These are phyloP conservation scores for Pseudogymnoascus sp. DNA, from an alignment of 2,329 filamentous ascomycete species.

Conservation along the genomic window DNA sequence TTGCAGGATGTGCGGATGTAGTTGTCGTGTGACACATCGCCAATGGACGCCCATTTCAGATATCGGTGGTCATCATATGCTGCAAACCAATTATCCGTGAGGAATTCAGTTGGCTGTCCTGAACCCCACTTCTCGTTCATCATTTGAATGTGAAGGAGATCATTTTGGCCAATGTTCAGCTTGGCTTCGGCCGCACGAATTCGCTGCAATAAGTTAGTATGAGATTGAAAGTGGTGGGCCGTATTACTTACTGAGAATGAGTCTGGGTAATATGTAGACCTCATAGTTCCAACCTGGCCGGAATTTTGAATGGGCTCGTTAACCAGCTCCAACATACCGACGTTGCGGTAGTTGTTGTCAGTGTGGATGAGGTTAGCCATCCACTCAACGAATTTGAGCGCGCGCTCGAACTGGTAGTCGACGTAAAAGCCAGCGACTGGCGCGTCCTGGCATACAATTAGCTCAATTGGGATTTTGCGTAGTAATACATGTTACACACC, in stretches of 20 bases:
- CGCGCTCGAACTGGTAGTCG: constrained; percentile 48
- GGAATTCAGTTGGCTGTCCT: constrained; percentile 42
- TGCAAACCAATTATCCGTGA: constrained; percentile 37
- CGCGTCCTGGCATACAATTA: constrained; percentile 25
- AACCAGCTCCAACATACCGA: constrained; percentile 51
- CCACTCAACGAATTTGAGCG: constrained; percentile 47
- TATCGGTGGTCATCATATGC: constrained; percentile 55
- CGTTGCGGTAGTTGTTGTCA: constrained; percentile 40
- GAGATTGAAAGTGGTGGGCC: background rate
- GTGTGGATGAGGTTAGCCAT: constrained; percentile 45
- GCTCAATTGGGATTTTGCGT: background rate
- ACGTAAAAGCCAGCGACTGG: constrained; percentile 45
- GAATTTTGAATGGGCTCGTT: constrained; percentile 46
- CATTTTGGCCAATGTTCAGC: constrained; percentile 35
- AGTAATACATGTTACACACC: constrained; percentile 10
- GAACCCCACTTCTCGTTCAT: constrained; percentile 49
- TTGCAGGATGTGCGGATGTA: constrained; percentile 47
- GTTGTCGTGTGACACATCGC: constrained; percentile 37
- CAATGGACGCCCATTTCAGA: constrained; percentile 43
- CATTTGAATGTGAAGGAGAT: constrained; percentile 46
- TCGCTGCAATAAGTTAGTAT: constrained; percentile 22
- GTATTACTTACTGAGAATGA: constrained; percentile 32
- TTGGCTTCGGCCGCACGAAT: constrained; percentile 43
- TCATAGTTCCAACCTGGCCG: constrained; percentile 30
- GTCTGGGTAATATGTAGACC: constrained; percentile 40